Conservation (phyloP, 495 filamentous ascomycete genomes). For the Acidomyces sp. region DNA sequence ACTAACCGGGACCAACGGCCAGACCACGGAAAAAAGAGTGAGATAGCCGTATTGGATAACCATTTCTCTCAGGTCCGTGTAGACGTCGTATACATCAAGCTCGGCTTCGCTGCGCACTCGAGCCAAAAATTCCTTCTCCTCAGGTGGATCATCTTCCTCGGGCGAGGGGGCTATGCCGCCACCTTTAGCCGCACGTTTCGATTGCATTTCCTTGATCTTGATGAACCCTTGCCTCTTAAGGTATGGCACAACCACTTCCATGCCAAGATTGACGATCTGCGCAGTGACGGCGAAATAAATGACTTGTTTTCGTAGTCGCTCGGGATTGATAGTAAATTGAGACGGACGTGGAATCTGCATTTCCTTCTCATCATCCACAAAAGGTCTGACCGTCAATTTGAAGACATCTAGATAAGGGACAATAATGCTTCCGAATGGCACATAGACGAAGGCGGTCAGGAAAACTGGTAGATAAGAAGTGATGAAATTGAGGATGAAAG, state of each 20-base stretch:
- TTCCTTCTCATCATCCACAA: conserved; percentile 59
- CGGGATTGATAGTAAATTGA: conserved; percentile 71
- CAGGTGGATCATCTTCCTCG: conserved; percentile 44
- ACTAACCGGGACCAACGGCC: conserved; percentile 77
- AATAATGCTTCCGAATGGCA: conserved; percentile 78
- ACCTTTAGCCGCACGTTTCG: conserved; percentile 39
- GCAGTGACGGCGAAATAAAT: conserved; percentile 96
- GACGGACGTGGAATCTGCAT: conserved; percentile 35
- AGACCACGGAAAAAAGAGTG: conserved; percentile 83
- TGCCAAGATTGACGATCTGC: conserved; percentile 73
- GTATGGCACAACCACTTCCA: conserved; percentile 79
- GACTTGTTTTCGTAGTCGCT: conserved; percentile 76
- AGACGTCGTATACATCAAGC: conserved; percentile 74
- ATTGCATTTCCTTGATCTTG: conserved; percentile 60
- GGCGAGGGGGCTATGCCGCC: conserved; percentile 27
- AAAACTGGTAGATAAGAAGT: conserved; percentile 89
- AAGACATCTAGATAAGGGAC: conserved; percentile 87
- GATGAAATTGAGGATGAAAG: conserved; percentile 94
- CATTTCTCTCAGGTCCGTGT: conserved; percentile 85
- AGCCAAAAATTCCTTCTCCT: conserved; percentile 63
- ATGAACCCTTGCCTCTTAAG: conserved; percentile 60
- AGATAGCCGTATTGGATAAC: conserved; percentile 82
- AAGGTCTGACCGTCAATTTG: conserved; percentile 57
- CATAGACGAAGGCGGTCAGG: conserved; percentile 90
- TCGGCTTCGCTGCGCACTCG: conserved; percentile 82